A percentile compares a stretch with the other conserved stretches of the same genome.
Evolutionary conservation across 2,329 filamentous ascomycete genomes (phyloP).

Genomic region (Aspergillus pseudoviridinutans): DNA sequence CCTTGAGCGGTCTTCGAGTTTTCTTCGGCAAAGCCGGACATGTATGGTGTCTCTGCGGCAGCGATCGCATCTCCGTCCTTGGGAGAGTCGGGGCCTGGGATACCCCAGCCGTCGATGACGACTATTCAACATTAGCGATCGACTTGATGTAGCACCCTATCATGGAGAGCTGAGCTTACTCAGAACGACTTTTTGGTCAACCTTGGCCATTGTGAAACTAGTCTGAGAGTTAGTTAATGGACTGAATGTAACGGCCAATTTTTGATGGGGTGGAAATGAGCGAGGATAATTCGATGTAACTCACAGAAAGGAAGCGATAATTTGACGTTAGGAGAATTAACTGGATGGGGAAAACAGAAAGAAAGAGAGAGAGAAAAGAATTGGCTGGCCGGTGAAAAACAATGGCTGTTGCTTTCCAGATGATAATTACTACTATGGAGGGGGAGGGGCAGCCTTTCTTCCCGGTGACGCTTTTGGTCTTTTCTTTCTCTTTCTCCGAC

Average conservation of each 20-base stretch:
- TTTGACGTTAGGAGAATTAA: conserved; percentile 9
- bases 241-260: conserved; percentile 5
- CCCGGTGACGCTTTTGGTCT: conserved; percentile 33
- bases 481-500: conserved; percentile 21
- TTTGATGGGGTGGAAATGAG: neutral
- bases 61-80: conserved; percentile 93
- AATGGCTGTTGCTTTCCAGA: neutral
- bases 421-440: conserved; percentile 3
- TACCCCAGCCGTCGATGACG: conserved; percentile 99
- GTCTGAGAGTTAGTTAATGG: conserved; percentile 18
- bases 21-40: conserved; percentile 74
- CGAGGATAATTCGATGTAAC: neutral
- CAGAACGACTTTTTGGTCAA: conserved; percentile 66
- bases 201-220: conserved; percentile 55
- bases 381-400: conserved; percentile 23
- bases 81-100: conserved; percentile 73
- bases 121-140: conserved; percentile 51
- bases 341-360: conserved; percentile 11
- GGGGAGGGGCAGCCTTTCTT: conserved; percentile 24
- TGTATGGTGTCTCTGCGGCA: conserved; percentile 85
- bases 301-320: conserved; percentile 9
- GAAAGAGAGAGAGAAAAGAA: conserved; percentile 16
- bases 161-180: conserved; percentile 49
- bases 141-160: conserved; percentile 16
- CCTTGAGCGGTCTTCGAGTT: conserved; percentile 72